phyloP scores from a whole-genome alignment of 2,329 filamentous ascomycete genomes.

The Periconia sp. region DNA sequence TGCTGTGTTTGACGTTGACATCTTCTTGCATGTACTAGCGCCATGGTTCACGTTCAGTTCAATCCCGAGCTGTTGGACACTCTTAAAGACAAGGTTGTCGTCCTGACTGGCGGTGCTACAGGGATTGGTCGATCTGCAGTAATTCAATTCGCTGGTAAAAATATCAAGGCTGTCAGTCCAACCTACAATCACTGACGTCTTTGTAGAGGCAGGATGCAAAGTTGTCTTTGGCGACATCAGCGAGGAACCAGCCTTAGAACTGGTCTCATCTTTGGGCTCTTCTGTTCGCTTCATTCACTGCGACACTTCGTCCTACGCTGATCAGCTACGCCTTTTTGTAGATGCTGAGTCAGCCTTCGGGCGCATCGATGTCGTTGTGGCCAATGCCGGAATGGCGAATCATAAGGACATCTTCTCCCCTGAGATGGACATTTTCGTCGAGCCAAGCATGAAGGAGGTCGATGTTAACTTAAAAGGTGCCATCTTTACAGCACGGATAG shows the following conservation, averaged over 20 bases:
- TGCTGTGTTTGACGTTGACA: too few species aligned
- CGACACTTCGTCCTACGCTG: conserved; percentile 22
- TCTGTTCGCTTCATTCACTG: conserved; percentile 20
- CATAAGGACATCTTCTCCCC: conserved; percentile 23
- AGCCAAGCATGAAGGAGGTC: conserved; percentile 24
- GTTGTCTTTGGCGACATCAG: conserved; percentile 28
- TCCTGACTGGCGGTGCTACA: conserved; percentile 28
- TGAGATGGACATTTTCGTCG: conserved; percentile 15
- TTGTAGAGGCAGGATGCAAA: conserved; percentile 23
- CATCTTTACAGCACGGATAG: conserved; percentile 27
- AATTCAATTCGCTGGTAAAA: conserved; percentile 21
- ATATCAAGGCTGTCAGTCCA: background rate
- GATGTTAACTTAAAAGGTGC: conserved; percentile 28
- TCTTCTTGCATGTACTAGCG: background rate
- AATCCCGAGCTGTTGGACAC: conserved; percentile 17
- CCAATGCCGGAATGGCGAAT: conserved; percentile 23
- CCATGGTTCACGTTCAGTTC: conserved; percentile 26
- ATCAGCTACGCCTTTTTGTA: conserved; percentile 20
- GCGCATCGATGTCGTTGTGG: conserved; percentile 21
- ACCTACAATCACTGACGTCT: background rate
- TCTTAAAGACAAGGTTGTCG: conserved; percentile 22
- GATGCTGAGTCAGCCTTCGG: conserved; percentile 17
- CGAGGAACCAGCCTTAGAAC: conserved; percentile 14
- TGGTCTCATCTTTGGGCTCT: conserved; percentile 15
- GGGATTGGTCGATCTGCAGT: conserved; percentile 27